Evolutionary conservation across 345 rosid genomes (phyloP).

Genomic region (Bruguiera gymnorhiza): DNA sequence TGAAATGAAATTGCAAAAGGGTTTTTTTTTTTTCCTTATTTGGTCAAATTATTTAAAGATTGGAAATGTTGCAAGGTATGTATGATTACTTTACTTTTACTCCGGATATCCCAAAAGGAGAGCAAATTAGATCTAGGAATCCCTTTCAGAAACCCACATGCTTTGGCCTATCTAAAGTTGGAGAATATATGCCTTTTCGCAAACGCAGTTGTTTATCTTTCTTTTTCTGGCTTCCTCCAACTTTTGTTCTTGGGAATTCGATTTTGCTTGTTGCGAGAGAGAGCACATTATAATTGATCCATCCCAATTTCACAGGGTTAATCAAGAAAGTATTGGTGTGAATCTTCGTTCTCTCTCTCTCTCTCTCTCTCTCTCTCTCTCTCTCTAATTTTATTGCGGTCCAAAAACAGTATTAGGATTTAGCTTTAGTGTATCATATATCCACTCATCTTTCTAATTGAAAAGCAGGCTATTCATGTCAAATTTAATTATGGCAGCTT

Average conservation of each 20-base stretch:
- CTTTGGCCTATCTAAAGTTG: conserved; percentile 37
- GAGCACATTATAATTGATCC: conserved; percentile 5
- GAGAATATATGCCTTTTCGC: conserved; percentile 31
- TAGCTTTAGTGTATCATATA: too few relatives aligned
- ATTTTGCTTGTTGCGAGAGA: neutral
- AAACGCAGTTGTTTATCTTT: conserved; percentile 14
- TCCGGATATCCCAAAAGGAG: conserved; percentile 22
- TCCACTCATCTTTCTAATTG: too few relatives aligned
- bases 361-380: too few relatives aligned
- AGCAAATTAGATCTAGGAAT: conserved; percentile 43
- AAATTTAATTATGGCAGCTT: too few relatives aligned
- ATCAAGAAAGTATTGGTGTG: neutral
- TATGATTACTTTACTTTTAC: neutral
- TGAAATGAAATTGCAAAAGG: too few relatives aligned
- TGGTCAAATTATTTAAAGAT: neutral
- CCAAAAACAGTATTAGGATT: too few relatives aligned
- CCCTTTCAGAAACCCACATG: conserved; percentile 49
- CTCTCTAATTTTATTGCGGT: too few relatives aligned
- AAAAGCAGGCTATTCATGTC: too few relatives aligned
- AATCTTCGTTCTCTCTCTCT: conserved; percentile 1
- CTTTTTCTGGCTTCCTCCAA: neutral
- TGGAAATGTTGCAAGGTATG: neutral
- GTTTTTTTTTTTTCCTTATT: too few relatives aligned
- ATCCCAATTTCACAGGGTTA: conserved; percentile 5
- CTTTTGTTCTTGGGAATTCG: neutral